These are phyloP conservation scores for Phellopilus nigrolimitatus DNA, from an alignment of 1,284 basidiomycete species.

Conservation along the genomic window DNA sequence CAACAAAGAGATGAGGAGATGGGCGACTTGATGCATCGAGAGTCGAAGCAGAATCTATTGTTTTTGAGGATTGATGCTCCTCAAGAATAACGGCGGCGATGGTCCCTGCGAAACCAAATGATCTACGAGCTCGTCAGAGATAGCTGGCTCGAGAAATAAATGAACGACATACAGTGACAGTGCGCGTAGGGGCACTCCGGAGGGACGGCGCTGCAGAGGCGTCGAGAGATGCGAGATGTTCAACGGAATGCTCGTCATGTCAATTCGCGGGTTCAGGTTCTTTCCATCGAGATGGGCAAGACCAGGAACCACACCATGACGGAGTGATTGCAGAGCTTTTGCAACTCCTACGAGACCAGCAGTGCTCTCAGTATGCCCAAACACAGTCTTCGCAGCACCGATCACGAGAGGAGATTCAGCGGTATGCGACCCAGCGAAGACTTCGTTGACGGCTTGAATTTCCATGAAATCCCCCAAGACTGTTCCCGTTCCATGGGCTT, in stretches of 20 bases:
- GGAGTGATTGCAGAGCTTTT: constrained; percentile 29
- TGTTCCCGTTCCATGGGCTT: constrained; percentile 37
- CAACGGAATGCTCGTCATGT: constrained; percentile 30
- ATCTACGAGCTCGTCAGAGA: constrained; percentile 27
- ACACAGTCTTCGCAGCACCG: constrained; percentile 31
- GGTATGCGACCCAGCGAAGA: constrained; percentile 30
- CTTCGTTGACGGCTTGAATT: constrained; percentile 34
- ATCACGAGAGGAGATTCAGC: constrained; percentile 29
- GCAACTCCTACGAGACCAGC: constrained; percentile 33
- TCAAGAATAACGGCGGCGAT: constrained; percentile 33
- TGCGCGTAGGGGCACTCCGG: constrained; percentile 19
- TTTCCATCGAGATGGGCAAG: constrained; percentile 29
- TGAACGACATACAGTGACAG: constrained; percentile 29
- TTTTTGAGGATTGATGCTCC: constrained; percentile 26
- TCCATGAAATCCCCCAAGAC: constrained; percentile 34
- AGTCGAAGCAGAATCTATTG: background rate
- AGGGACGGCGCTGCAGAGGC: background rate
- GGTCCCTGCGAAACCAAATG: constrained; percentile 35
- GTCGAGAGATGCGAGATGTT: constrained; percentile 10
- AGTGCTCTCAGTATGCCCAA: constrained; percentile 33
- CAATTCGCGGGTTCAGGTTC: constrained; percentile 32
- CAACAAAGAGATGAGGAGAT: constrained; percentile 27
- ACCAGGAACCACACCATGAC: constrained; percentile 29
- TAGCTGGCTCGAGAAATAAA: constrained; percentile 23
- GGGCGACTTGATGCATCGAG: background rate